Evolutionary conservation across 1,139 yeast genomes (phyloP), one percentile per base, ranked within the genome.

Genomic region (Suhomyces bokatorum): DNA sequence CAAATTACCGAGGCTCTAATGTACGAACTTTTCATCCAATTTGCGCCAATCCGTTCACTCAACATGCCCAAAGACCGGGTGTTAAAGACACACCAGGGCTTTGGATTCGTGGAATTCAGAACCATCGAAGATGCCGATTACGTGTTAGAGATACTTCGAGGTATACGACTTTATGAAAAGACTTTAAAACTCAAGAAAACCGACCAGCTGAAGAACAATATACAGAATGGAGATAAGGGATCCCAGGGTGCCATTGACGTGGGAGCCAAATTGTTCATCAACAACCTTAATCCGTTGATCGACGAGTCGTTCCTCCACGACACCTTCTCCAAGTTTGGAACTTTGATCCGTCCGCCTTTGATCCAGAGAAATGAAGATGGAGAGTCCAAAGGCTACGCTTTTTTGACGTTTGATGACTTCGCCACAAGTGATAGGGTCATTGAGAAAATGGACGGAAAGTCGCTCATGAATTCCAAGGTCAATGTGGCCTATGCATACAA

Each of bases 1-100:
- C 77, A 80, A 39, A 95, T 82, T 2, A 80, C 81, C 1, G 95
- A 87, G 52, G 66, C 75, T 2, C 56, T 86, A 15, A 64, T 95
- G 40, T 88, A 85, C 59, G 99, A 93, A 62, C 73, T 93, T 29
- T 85, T 90, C 63, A 66, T 87, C 11, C 99, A 93, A 61, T 84
- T 88, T 42, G 95, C 95, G 0, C 96, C 97, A 0, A 77, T 93
- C 5, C 71, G 72, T 39, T 73, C 80, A 29, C 75, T 93, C 11
- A 77, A 85, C 53, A 70, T 93, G 55, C 98, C 98, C 5, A 83
- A 81, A 56, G 97, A 90, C 59, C 73, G 91, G 52, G 74, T 89
- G 5, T 68, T 81, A 35, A 80, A 80, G 49, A 72, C 78, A 2
- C 90, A 86, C 57, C 95, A 86, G 58, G 98, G 97, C 14, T 93